Evolutionary conservation across 2,329 filamentous ascomycete genomes (phyloP), one percentile per base, ranked within the genome.

Genomic region (Trichophyton schoenleinii): DNA sequence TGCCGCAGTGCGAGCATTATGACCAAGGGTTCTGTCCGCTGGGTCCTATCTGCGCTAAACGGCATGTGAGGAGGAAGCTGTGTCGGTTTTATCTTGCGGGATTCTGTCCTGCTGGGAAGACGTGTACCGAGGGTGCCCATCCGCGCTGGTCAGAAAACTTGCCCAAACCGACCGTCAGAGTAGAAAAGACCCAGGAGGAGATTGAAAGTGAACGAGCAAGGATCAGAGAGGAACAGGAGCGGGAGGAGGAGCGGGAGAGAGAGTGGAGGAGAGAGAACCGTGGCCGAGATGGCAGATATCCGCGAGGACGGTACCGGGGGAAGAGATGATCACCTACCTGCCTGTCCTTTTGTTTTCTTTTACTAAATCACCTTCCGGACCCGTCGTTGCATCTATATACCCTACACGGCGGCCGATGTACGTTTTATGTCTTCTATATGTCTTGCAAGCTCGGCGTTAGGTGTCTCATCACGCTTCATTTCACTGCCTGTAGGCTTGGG

Each of bases 1-100:
- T 89, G 68, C 89, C 85, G 28, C 85, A 88, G 0, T 95, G 91
- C 69, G 89, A 90, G 65, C 89, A 95, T 75, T 99, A 96, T 78
- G 91, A 96, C 64, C 86, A 87, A 67, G 94, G 94, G 1, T 97
- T 97, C 78, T 99, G 94, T 70, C 89, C 90, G 18, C 81, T 97
- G 8, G 94, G 94, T 0, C 91, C 91, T 0, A 77, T 83, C 63
- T 99, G 94, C 74, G 85, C 87, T 25, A 91, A 96, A 76, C 88
- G 91, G 67, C 94, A 99, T 75, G 86, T 95, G 61, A 84, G 91
- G 63, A 85, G 88, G 65, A 85, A 82, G 66, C 73, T 96, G 5
- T 99, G 94, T 71, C 80, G 80, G 1, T 96, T 87, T 72, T 99
- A 95, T 71, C 78, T 97, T 15, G 90, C 90, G 6, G 94, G 94